Base-by-base conservation (phyloP, 495 filamentous ascomycete species). In the Aspergillus heteromorphus region DNA sequence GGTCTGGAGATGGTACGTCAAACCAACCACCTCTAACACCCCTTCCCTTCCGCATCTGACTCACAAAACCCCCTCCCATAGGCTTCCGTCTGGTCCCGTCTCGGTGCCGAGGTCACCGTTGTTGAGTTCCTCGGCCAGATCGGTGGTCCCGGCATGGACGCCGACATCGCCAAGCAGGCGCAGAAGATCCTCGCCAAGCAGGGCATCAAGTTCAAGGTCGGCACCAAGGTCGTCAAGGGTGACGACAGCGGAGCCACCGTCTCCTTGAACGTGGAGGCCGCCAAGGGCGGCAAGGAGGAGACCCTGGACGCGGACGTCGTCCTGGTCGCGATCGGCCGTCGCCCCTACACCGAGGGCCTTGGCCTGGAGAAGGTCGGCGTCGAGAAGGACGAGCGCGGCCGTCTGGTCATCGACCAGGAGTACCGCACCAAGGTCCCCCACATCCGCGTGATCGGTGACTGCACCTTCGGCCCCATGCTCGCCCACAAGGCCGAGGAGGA, bases 401-500 rank as follows among this genome's bases (percentile, higher is more conserved):
- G 93, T 49, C 80, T 98, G 38, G 85, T 97, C 64, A 96, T 98
- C 71, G 93, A 98, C 80, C 87, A 89, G 65, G 91, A 98, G 77
- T 98, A 95, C 81, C 91, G 93, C 75, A 97, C 93, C 65, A 96
- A 96, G 79, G 71, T 92, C 49, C 87, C 91, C 11, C 95, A 98
- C 77, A 96, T 98, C 72, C 92, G 93, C 59, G 92, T 91, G 66
- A 86, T 98, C 60, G 93, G 93, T 65, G 93, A 98, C 73, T 88
- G 84, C 70, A 98, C 93, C 16, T 98, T 97, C 74, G 93, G 93
- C 16, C 95, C 93, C 63, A 98, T 98, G 93, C 85, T 98, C 64
- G 93, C 93, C 48, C 93, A 98, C 82, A 98, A 98, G 82, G 93
- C 95, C 40, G 93, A 98, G 77, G 93, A 98, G 78, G 93, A 98